Conservation (phyloP, 345 rosid genomes). For the Dipteronia dyeriana region DNA sequence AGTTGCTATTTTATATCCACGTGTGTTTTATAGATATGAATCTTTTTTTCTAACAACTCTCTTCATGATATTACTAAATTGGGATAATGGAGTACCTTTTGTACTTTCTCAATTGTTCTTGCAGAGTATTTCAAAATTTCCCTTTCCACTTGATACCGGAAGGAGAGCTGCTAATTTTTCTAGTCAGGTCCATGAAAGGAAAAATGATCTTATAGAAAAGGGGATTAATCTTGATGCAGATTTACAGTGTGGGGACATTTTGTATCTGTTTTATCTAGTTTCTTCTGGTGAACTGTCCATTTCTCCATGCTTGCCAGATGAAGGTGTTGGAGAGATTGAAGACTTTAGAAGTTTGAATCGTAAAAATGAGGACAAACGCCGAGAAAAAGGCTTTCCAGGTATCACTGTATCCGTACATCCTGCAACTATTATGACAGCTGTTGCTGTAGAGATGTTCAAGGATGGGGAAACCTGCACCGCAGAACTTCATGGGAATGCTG, state of each 20-base stretch:
- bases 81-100: conserved; percentile 78
- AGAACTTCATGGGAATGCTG: conserved; percentile 35
- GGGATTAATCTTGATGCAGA: conserved; percentile 58
- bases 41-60: conserved; percentile 7
- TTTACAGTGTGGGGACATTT: conserved; percentile 90
- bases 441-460: conserved; percentile 55
- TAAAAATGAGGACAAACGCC: conserved; percentile 63
- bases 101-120: conserved; percentile 77
- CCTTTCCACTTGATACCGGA: conserved; percentile 79
- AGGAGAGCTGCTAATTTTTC: conserved; percentile 78
- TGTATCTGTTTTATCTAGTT: conserved; percentile 72
- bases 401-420: conserved; percentile 56
- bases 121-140: conserved; percentile 69
- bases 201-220: conserved; percentile 56
- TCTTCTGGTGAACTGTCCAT: conserved; percentile 74
- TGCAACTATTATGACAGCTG: conserved; percentile 40
- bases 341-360: conserved; percentile 77
- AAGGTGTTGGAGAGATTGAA: conserved; percentile 93
- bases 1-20: not conserved
- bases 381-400: conserved; percentile 97
- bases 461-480: conserved; percentile 33
- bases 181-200: conserved; percentile 61
- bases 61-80: conserved; percentile 63
- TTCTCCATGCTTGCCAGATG: conserved; percentile 70
- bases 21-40: not conserved